Base-by-base conservation (phyloP, 2,329 filamentous ascomycete genomes). In the Botrytis pseudocinerea region DNA sequence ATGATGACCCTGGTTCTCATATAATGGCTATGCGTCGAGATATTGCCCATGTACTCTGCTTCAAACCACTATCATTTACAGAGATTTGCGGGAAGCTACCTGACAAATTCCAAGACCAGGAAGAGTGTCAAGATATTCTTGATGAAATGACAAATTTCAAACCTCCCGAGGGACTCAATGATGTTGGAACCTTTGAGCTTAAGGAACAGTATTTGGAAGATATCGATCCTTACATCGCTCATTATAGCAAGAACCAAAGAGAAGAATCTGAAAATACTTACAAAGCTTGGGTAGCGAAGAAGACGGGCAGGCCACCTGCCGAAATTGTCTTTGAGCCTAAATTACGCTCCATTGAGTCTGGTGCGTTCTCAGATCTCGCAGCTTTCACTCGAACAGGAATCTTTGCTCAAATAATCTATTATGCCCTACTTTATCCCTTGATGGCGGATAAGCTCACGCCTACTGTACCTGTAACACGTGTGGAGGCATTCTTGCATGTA, bases 181-280 rank as follows among this genome's bases (percentile, higher is more conserved):
- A 99, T 80, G 93, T 95, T 25, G 96, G 97, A 73, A 97, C 93
- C 0, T 99, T 99, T 79, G 94, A 98, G 82, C 85, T 99, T 69
- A 96, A 95, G 80, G 90, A 92, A 7, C 89, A 97, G 74, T 96
- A 91, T 78, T 88, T 98, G 57, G 92, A 95, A 77, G 88, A 97
- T 64, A 90, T 99, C 69, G 97, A 99, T 81, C 96, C 97, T 0
- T 99, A 98, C 81, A 96, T 95, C 79, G 93, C 95, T 10, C 94
- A 98, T 80, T 99, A 97, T 82, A 97, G 91, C 79, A 97, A 97
- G 80, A 99, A 99, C 79, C 95, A 98, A 82, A 90, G 96, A 69
- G 96, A 99, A 80, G 96, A 99, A 81, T 94, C 95, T 0, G 96
- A 99, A 82, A 91, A 89, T 77, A 92, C 94, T 4, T 98, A 96